These are phyloP conservation scores for Croton laevigatus DNA, from an alignment of 441 rosid species.

Conservation along the genomic window DNA sequence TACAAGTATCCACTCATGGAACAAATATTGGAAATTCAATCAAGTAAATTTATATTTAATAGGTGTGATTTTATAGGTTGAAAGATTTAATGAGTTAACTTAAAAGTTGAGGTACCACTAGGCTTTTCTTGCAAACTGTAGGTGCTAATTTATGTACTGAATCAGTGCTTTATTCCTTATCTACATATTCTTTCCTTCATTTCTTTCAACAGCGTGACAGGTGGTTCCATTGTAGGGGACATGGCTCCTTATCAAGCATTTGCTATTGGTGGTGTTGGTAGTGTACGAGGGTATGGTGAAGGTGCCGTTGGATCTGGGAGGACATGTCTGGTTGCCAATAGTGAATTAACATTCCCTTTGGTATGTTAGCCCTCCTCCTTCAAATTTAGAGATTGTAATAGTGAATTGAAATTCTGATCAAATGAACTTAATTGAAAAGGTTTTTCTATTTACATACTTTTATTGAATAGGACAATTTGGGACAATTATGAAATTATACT, in stretches of 20 bases:
- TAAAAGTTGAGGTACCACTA: too few species aligned
- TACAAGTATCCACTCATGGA: too few species aligned
- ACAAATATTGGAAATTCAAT: too few species aligned
- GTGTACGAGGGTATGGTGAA: slow-evolving; percentile 94
- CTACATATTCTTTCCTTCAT: slow-evolving; percentile 26
- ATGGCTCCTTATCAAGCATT: slow-evolving; percentile 99
- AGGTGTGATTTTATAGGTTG: too few species aligned
- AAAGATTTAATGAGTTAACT: too few species aligned
- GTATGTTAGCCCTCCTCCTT: slow-evolving; percentile 32
- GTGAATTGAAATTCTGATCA: too few species aligned
- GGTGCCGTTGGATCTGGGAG: slow-evolving; percentile 95
- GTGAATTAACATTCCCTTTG: slow-evolving; percentile 75
- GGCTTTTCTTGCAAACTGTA: too few species aligned
- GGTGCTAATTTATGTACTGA: background rate
- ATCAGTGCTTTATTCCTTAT: slow-evolving; percentile 16
- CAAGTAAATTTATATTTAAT: too few species aligned
- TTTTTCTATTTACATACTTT: too few species aligned
- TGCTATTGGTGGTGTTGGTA: slow-evolving; percentile 85
- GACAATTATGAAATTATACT: background rate
- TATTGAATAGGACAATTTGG: too few species aligned
- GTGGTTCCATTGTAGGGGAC: slow-evolving; percentile 97
- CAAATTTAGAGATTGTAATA: background rate
- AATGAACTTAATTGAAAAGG: too few species aligned
- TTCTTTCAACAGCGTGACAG: slow-evolving; percentile 67
- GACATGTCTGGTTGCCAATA: slow-evolving; percentile 83